Evolutionary conservation across 2,329 filamentous ascomycete species (phyloP).

Genomic region (Fusarium praegraminearum): DNA sequence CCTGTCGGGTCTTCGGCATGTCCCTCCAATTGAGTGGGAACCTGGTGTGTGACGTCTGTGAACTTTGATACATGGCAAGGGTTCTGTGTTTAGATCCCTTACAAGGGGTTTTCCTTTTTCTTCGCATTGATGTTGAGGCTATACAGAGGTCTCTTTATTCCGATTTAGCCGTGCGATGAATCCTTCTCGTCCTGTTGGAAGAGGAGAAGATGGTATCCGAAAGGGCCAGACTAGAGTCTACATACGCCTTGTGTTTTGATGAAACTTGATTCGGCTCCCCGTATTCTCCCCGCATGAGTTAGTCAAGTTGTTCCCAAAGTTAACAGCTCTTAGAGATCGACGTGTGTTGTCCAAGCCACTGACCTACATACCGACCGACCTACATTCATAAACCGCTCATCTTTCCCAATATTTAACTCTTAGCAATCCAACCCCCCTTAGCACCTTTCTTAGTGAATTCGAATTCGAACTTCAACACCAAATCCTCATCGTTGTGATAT

Average conservation of each 20-base stretch:
- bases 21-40: constrained; percentile 23
- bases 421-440: not conserved
- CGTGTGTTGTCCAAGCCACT: constrained; percentile 7
- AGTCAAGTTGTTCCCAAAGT: not conserved
- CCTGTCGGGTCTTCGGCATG: constrained; percentile 30
- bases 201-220: not conserved
- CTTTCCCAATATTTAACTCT: constrained; percentile 1
- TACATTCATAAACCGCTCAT: constrained; percentile 13
- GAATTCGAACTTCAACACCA: not conserved
- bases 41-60: constrained; percentile 14
- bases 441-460: not conserved
- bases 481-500: constrained; percentile 4
- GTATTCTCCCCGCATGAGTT: constrained; percentile 9
- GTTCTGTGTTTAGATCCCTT: not conserved
- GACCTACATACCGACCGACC: not conserved
- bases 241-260: not conserved
- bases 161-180: not conserved
- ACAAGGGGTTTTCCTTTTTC: not conserved
- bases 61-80: constrained; percentile 4
- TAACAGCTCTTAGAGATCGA: constrained; percentile 4
- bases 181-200: not conserved
- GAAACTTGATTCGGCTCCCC: constrained; percentile 8
- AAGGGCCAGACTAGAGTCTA: not conserved
- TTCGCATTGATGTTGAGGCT: not conserved
- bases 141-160: not conserved